Evolutionary conservation across 2,329 filamentous ascomycete species (phyloP).

Genomic region (Neofusicoccum sp.): DNA sequence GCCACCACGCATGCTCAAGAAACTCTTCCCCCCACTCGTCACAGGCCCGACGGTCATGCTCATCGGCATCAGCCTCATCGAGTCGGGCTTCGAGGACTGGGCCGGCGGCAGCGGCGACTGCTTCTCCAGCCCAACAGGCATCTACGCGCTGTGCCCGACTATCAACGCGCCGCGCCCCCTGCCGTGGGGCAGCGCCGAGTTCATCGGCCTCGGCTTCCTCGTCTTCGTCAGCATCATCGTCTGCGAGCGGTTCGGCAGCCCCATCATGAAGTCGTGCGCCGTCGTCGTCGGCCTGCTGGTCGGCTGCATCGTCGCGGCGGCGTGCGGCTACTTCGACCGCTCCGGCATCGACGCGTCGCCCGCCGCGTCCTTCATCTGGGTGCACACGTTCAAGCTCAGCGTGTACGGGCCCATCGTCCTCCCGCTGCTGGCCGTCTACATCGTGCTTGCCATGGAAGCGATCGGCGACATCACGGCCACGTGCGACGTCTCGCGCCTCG

Average conservation of each 20-base stretch:
- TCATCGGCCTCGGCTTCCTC: slow-evolving; percentile 74
- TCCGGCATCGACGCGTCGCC: slow-evolving; percentile 70
- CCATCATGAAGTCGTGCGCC: slow-evolving; percentile 79
- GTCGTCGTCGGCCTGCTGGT: slow-evolving; percentile 72
- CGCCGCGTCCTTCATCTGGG: slow-evolving; percentile 73
- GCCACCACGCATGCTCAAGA: slow-evolving; percentile 65
- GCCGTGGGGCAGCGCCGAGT: slow-evolving; percentile 75
- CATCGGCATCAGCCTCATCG: slow-evolving; percentile 71
- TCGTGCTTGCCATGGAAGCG: slow-evolving; percentile 72
- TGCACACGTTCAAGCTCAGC: slow-evolving; percentile 69
- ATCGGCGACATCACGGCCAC: slow-evolving; percentile 80
- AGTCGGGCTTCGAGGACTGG: slow-evolving; percentile 73
- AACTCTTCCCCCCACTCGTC: slow-evolving; percentile 75
- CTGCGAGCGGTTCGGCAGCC: slow-evolving; percentile 76
- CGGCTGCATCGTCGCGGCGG: slow-evolving; percentile 76
- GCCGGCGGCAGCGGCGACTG: slow-evolving; percentile 68
- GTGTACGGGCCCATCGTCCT: slow-evolving; percentile 73
- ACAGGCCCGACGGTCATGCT: slow-evolving; percentile 67
- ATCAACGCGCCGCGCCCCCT: slow-evolving; percentile 68
- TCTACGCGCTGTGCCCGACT: slow-evolving; percentile 59
- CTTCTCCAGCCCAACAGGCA: slow-evolving; percentile 47
- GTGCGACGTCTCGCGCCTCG: slow-evolving; percentile 74
- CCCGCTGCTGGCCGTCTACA: slow-evolving; percentile 61
- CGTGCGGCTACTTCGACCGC: slow-evolving; percentile 75
- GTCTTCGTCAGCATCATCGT: slow-evolving; percentile 78